Percentiles rank a stretch among this genome's conserved stretches.
phyloP scores from a whole-genome alignment of 257 asterid species.

The Gentiana macrophylla region DNA sequence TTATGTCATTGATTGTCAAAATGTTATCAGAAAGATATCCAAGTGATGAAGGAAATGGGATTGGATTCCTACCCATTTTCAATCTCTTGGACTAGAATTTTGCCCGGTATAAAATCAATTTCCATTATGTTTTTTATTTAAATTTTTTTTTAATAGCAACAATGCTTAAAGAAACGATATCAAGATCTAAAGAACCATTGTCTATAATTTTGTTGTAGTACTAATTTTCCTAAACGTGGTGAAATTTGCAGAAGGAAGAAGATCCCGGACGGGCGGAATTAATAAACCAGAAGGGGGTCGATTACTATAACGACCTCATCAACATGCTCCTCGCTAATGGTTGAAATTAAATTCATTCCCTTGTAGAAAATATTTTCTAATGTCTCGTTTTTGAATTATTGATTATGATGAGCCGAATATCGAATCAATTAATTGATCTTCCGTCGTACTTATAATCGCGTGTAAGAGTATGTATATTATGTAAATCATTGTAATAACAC shows the following conservation, averaged over 20 bases:
- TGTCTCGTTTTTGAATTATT: too few relatives aligned
- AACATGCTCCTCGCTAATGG: conserved; percentile 1
- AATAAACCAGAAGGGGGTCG: neutral
- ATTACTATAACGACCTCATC: conserved; percentile 1
- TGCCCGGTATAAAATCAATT: neutral
- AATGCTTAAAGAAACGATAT: too few relatives aligned
- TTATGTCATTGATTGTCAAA: too few relatives aligned
- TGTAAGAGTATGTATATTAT: too few relatives aligned
- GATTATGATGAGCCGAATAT: too few relatives aligned
- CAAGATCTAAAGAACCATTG: too few relatives aligned
- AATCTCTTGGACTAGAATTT: neutral
- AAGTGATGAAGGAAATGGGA: conserved; percentile 9
- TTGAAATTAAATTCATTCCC: neutral
- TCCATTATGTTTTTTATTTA: too few relatives aligned
- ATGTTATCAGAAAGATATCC: conserved; percentile 1
- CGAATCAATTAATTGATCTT: too few relatives aligned
- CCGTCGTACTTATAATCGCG: too few relatives aligned
- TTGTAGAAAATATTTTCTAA: too few relatives aligned
- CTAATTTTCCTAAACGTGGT: neutral
- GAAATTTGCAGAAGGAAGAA: neutral
- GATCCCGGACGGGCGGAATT: neutral
- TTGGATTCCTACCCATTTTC: conserved; percentile 1
- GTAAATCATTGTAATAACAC: too few relatives aligned
- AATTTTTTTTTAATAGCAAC: too few relatives aligned
- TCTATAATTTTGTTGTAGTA: neutral